Conservation (phyloP, 192 early-diverging fungal genomes). For the Entomortierella beljakovae region DNA sequence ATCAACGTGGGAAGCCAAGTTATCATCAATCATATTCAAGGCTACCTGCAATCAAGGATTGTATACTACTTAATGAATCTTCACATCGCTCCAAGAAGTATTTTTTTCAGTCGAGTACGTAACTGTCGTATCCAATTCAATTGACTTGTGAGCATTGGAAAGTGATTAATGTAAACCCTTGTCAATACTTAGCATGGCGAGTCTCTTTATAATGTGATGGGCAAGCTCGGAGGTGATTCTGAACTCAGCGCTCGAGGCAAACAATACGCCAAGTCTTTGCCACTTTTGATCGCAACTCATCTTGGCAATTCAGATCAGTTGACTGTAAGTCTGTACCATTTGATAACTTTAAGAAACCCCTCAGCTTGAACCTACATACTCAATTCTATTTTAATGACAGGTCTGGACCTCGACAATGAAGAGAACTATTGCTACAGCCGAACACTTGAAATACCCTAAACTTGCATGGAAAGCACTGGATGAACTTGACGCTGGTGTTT, state of each 20-base stretch:
- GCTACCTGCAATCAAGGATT: constrained; percentile 96
- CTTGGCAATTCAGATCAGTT: constrained; percentile 77
- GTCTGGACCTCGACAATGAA: constrained; percentile 98
- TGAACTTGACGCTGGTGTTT: constrained; percentile 96
- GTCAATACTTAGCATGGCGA: constrained; percentile 83
- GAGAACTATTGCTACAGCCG: constrained; percentile 92
- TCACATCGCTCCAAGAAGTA: constrained; percentile 93
- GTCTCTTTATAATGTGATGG: constrained; percentile 91
- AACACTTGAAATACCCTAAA: constrained; percentile 84
- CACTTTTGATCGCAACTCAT: constrained; percentile 80
- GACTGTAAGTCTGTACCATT: constrained; percentile 58
- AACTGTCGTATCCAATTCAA: background rate
- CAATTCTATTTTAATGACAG: background rate
- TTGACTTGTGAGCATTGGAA: no score
- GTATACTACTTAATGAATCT: constrained; percentile 99
- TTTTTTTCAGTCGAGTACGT: constrained; percentile 87
- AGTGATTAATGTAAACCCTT: no score
- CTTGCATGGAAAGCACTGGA: constrained; percentile 98
- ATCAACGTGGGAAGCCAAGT: constrained; percentile 94
- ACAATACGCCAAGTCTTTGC: constrained; percentile 87
- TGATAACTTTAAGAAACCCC: background rate
- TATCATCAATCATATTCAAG: constrained; percentile 94
- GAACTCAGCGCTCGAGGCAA: constrained; percentile 87
- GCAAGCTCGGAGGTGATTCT: constrained; percentile 96
- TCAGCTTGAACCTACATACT: no score